Percentiles rank a stretch among this genome's conserved stretches.
phyloP scores from a whole-genome alignment of 352 stramenopile genomes.

The Phytophthora pini region DNA sequence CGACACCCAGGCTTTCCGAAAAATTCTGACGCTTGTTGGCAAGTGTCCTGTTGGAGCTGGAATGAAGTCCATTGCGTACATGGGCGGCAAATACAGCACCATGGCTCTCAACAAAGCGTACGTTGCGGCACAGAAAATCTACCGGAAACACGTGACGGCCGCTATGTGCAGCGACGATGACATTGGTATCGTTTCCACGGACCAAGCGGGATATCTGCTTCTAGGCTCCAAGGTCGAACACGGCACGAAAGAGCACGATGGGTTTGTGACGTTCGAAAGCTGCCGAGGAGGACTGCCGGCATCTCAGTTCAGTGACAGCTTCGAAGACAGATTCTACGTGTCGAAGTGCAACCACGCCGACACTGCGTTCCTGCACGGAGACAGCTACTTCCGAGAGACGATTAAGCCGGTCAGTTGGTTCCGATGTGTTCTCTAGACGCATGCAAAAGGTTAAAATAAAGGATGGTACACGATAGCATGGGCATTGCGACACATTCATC shows the following conservation, averaged over 20 bases:
- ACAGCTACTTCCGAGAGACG: slow-evolving; percentile 44
- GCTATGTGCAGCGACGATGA: slow-evolving; percentile 52
- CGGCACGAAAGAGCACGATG: slow-evolving; percentile 39
- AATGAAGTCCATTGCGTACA: slow-evolving; percentile 50
- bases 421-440: slow-evolving; percentile 53
- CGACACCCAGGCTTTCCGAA: slow-evolving; percentile 32
- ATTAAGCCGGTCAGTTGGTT: slow-evolving; percentile 73
- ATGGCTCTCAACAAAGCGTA: slow-evolving; percentile 39
- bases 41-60: slow-evolving; percentile 41
- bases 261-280: slow-evolving; percentile 54
- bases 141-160: slow-evolving; percentile 43
- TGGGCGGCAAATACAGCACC: slow-evolving; percentile 43
- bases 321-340: slow-evolving; percentile 61
- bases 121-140: slow-evolving; percentile 34
- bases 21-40: slow-evolving; percentile 43
- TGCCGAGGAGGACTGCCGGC: slow-evolving; percentile 44
- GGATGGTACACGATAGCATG: no score
- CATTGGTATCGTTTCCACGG: slow-evolving; percentile 42
- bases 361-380: slow-evolving; percentile 58
- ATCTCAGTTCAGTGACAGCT: slow-evolving; percentile 43
- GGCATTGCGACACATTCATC: no score
- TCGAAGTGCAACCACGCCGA: slow-evolving; percentile 68
- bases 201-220: slow-evolving; percentile 30
- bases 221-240: slow-evolving; percentile 31
- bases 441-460: not conserved